These are phyloP conservation scores for Leishmania martiniquensis DNA, from an alignment of 208 protist species.

Conservation along the genomic window DNA sequence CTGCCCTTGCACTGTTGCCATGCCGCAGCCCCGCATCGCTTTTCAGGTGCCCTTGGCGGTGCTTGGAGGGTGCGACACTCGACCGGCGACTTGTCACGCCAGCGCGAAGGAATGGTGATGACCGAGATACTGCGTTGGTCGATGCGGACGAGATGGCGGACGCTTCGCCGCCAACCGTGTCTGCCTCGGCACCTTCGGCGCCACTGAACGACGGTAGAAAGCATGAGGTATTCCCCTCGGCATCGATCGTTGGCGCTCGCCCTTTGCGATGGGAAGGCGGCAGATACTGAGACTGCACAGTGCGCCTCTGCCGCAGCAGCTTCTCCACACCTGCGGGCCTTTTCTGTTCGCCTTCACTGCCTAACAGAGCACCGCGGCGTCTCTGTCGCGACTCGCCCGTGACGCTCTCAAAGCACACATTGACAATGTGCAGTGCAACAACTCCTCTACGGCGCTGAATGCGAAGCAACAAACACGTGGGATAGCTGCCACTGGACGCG, in stretches of 20 bases:
- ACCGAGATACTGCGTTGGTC: not conserved
- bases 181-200: not conserved
- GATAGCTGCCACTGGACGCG: not conserved
- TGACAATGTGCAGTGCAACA: slow-evolving; percentile 6
- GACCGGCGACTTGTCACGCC: not conserved
- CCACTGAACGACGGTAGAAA: not conserved
- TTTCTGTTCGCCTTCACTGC: not conserved
- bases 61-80: not conserved
- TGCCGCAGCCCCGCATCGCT: too few relatives aligned
- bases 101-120: not conserved
- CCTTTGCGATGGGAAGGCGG: not conserved
- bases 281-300: not conserved
- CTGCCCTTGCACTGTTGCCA: not conserved
- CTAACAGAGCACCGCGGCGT: not conserved
- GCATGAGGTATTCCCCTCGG: not conserved
- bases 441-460: slow-evolving; percentile 5
- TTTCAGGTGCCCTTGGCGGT: not conserved
- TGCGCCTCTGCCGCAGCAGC: not conserved
- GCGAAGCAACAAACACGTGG: slow-evolving; percentile 3
- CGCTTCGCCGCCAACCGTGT: not conserved
- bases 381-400: not conserved
- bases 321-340: not conserved
- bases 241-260: not conserved
- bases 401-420: not conserved
- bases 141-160: not conserved